These are phyloP conservation scores for Ilex aquifolium DNA, from an alignment of 257 asterid species.

Conservation along the genomic window DNA sequence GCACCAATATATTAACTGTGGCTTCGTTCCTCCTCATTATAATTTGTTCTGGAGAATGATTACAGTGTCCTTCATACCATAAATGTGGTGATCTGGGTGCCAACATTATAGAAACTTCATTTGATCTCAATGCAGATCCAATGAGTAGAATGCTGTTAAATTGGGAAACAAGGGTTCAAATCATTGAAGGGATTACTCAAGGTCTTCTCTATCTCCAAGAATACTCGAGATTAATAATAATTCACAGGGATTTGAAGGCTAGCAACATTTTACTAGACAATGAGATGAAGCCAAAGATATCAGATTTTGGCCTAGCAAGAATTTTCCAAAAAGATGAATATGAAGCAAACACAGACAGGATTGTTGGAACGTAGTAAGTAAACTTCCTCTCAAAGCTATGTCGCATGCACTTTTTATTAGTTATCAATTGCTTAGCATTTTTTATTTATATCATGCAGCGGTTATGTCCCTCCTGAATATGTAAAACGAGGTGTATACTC, in stretches of 20 bases:
- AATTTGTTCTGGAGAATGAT: no score
- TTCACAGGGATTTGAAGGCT: slow-evolving; percentile 35
- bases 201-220: slow-evolving; percentile 42
- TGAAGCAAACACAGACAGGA: slow-evolving; percentile 27
- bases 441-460: slow-evolving; percentile 19
- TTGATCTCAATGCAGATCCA: slow-evolving; percentile 18
- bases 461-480: slow-evolving; percentile 40
- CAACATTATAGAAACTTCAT: no score
- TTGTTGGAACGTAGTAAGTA: slow-evolving; percentile 41
- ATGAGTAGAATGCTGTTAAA: slow-evolving; percentile 15
- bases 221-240: slow-evolving; percentile 30
- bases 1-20: no score
- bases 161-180: slow-evolving; percentile 25
- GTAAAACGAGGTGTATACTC: slow-evolving; percentile 34
- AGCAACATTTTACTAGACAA: slow-evolving; percentile 30
- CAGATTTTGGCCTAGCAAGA: slow-evolving; percentile 33
- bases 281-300: slow-evolving; percentile 29
- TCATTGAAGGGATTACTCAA: slow-evolving; percentile 40
- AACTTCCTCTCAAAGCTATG: neutral
- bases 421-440: neutral
- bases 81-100: no score
- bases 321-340: slow-evolving; percentile 23
- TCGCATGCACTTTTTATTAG: neutral
- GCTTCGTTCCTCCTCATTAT: no score
- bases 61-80: no score